Evolutionary conservation across 495 filamentous ascomycete species (phyloP).

Genomic region (Cercophora sp.): DNA sequence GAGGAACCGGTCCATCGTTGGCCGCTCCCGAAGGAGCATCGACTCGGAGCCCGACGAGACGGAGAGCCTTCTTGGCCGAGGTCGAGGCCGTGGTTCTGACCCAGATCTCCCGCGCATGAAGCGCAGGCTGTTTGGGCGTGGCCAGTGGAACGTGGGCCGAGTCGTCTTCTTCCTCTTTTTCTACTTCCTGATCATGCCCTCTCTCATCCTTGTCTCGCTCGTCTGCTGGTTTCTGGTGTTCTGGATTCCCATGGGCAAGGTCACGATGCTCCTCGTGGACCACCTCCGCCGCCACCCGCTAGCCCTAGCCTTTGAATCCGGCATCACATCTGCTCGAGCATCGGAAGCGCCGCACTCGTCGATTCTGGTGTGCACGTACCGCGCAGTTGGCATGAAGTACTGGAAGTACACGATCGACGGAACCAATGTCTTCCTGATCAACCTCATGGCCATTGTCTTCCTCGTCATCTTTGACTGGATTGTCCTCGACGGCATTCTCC

Average conservation of each 20-base stretch:
- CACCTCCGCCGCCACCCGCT: slow-evolving; percentile 92
- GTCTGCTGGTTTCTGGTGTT: slow-evolving; percentile 97
- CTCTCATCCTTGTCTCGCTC: slow-evolving; percentile 76
- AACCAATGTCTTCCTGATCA: slow-evolving; percentile 98
- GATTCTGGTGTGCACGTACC: slow-evolving; percentile 93
- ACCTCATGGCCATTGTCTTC: slow-evolving; percentile 81
- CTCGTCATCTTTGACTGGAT: slow-evolving; percentile 93
- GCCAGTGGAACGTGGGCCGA: slow-evolving; percentile 89
- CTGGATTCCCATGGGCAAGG: slow-evolving; percentile 97
- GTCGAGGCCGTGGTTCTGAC: slow-evolving; percentile 34
- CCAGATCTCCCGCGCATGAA: slow-evolving; percentile 60
- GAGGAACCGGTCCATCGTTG: slow-evolving; percentile 74
- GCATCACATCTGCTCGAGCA: slow-evolving; percentile 67
- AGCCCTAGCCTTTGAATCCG: slow-evolving; percentile 87
- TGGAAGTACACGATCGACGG: slow-evolving; percentile 99
- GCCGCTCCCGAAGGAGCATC: slow-evolving; percentile 81
- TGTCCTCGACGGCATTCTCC: slow-evolving; percentile 63
- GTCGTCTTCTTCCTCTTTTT: slow-evolving; percentile 97
- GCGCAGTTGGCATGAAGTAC: slow-evolving; percentile 88
- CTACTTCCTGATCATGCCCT: slow-evolving; percentile 88
- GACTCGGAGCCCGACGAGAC: slow-evolving; percentile 81
- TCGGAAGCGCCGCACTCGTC: slow-evolving; percentile 70
- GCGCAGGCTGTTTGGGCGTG: slow-evolving; percentile 87
- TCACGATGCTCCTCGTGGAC: slow-evolving; percentile 82
- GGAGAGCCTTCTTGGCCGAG: slow-evolving; percentile 80